Evolutionary conservation across 75 land plant species (phyloP), one percentile per base, ranked within the genome.

Genomic region (Picea glauca): DNA sequence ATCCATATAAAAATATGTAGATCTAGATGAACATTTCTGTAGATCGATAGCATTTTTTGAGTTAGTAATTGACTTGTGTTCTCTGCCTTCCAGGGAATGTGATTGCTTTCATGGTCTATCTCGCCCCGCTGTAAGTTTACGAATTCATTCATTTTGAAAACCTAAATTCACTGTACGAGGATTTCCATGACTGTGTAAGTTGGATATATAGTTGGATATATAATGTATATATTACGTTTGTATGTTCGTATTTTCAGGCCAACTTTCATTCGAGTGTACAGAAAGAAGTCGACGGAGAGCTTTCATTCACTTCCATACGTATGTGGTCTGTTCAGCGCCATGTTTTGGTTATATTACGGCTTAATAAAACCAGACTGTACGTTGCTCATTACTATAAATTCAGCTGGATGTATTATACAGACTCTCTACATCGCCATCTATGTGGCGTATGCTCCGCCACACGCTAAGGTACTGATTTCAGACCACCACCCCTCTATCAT

Each of bases 241-340:
- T 5, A 5, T 68, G 38, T 31, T 18, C 14, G 32, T 58, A 18
- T 4, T 38, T 50, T 77, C 90, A 91, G 92, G 78, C 86, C 90
- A 59, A 91, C 92, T 54, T 91, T 91, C 35, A 79, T 78, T 31
- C 21, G 83, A 60, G 76, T 91, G 3, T 86, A 76, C 81, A 80
- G 63, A 74, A 84, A 81, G 60, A 88, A 85, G 72, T 86, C 92
- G 26, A 86, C 92, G 0, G 84, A 88, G 46, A 81, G 87, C 0
- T 91, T 86, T 72, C 85, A 90, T 15, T 78, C 90, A 12, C 33
- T 88, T 62, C 92, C 92, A 2, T 91, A 91, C 73, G 56, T 84
- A 1, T 83, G 78, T 15, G 84, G 87, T 15, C 77, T 90, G 3
- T 81, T 90, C 77, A 85, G 86, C 75, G 79, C 87, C 13, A 76